Conservation (phyloP, 73 alveolate species). For the Vitrella brassicaformis region DNA sequence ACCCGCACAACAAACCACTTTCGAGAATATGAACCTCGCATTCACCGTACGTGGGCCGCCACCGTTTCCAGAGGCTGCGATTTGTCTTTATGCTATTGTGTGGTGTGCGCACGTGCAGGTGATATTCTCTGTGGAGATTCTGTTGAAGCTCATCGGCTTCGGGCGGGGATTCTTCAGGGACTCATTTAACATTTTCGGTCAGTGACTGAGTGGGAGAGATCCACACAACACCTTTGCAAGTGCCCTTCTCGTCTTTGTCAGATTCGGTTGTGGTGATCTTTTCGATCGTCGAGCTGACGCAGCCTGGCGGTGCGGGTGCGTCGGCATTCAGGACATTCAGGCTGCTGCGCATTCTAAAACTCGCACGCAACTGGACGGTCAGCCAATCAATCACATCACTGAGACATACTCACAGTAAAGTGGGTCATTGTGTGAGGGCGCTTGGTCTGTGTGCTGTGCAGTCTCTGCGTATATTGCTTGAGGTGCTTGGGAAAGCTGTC, state of each 20-base stretch:
- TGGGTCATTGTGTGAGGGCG: too few relatives aligned
- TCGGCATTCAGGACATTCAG: conserved; percentile 24
- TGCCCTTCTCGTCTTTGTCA: too few relatives aligned
- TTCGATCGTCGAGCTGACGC: too few relatives aligned
- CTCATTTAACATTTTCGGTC: conserved; percentile 54
- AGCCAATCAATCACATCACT: neutral
- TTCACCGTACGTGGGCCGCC: too few relatives aligned
- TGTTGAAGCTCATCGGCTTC: conserved; percentile 49
- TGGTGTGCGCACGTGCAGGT: neutral
- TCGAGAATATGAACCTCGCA: conserved; percentile 3
- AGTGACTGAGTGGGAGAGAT: too few relatives aligned
- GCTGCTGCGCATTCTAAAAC: conserved; percentile 43
- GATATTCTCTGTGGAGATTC: conserved; percentile 49
- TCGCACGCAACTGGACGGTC: conserved; percentile 22
- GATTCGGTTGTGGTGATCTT: too few relatives aligned
- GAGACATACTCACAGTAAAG: neutral
- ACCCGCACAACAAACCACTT: too few relatives aligned
- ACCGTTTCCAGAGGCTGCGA: too few relatives aligned
- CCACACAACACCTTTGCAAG: too few relatives aligned
- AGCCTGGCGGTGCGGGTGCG: neutral
- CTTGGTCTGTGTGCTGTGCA: too few relatives aligned
- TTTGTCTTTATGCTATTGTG: too few relatives aligned
- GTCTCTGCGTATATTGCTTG: neutral
- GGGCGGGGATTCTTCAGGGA: conserved; percentile 57
- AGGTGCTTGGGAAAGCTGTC: neutral